A percentile compares a stretch with the other conserved stretches of the same genome.
These are phyloP conservation scores for Polychaeton citri DNA, from an alignment of 2,329 filamentous ascomycete genomes.

Conservation along the genomic window DNA sequence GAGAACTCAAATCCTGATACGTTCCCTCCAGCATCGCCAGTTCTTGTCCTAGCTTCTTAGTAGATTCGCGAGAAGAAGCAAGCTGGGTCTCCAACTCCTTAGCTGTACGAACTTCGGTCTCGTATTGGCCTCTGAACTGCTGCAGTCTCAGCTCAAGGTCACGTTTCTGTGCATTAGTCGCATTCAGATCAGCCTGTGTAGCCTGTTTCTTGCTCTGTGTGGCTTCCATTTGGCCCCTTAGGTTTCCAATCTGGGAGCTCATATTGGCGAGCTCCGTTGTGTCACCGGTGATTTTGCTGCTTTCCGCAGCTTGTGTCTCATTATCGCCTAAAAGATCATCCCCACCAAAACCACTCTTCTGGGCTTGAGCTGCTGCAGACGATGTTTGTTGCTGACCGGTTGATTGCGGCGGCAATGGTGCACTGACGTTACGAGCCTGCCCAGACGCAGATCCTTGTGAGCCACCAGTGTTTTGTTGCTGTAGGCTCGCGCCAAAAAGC, in stretches of 20 bases:
- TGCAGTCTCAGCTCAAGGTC: constrained; percentile 82
- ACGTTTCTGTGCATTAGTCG: constrained; percentile 73
- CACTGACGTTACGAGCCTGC: constrained; percentile 22
- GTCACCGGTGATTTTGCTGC: constrained; percentile 76
- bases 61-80: constrained; percentile 61
- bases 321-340: constrained; percentile 87
- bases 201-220: constrained; percentile 69
- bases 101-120: constrained; percentile 82
- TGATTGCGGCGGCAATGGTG: constrained; percentile 23
- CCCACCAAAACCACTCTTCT: constrained; percentile 34
- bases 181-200: constrained; percentile 69
- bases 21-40: constrained; percentile 70
- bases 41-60: constrained; percentile 70
- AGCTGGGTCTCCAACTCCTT: constrained; percentile 76
- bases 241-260: constrained; percentile 83
- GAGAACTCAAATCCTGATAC: constrained; percentile 66
- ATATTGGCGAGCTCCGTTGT: constrained; percentile 88
- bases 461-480: constrained; percentile 61
- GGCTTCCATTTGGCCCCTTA: constrained; percentile 89
- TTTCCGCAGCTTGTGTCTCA: constrained; percentile 60
- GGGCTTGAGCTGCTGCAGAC: constrained; percentile 22
- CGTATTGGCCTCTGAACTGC: constrained; percentile 77
- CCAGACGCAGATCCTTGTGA: constrained; percentile 20
- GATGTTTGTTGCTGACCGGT: constrained; percentile 13
- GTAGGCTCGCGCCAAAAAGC: constrained; percentile 74